Evolutionary conservation across 2,329 filamentous ascomycete genomes (phyloP).

Genomic region (Fusarium sambucinum): DNA sequence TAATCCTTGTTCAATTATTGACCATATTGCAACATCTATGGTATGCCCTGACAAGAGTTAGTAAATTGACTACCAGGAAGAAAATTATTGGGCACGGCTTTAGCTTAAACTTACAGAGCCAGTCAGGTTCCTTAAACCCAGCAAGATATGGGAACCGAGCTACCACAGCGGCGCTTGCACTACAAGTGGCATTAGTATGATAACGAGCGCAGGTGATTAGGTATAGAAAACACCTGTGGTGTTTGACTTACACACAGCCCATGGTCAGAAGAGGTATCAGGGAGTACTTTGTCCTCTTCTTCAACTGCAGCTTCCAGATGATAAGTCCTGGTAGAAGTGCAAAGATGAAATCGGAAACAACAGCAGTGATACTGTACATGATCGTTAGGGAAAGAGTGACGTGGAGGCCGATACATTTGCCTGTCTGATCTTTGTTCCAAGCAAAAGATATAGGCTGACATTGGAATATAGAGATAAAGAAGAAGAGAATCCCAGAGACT

Average conservation of each 20-base stretch:
- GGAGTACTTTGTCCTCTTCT: conserved; percentile 60
- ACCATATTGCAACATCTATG: conserved; percentile 59
- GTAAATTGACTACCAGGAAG: not conserved
- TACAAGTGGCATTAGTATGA: conserved; percentile 25
- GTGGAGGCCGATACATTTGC: conserved; percentile 49
- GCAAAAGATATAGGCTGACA: conserved; percentile 48
- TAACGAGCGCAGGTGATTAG: fast-evolving
- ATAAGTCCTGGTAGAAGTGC: conserved; percentile 64
- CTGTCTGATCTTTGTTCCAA: conserved; percentile 44
- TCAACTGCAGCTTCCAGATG: conserved; percentile 65
- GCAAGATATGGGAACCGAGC: conserved; percentile 54
- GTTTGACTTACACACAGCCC: conserved; percentile 59
- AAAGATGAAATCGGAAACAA: conserved; percentile 61
- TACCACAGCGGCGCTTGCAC: conserved; percentile 56
- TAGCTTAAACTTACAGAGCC: conserved; percentile 50
- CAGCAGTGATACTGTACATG: conserved; percentile 60
- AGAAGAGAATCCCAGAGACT: conserved; percentile 47
- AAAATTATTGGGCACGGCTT: fast-evolving
- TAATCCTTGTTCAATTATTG: conserved; percentile 58
- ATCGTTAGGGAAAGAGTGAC: conserved; percentile 62
- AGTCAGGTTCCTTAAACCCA: conserved; percentile 52
- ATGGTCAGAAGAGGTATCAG: conserved; percentile 65
- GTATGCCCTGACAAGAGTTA: conserved; percentile 48
- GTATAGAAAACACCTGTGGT: fast-evolving
- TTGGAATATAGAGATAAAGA: conserved; percentile 50